Percentiles rank a stretch among this genome's conserved stretches.
Evolutionary conservation across 345 rosid genomes (phyloP).

Genomic region (Dovyalis caffra): DNA sequence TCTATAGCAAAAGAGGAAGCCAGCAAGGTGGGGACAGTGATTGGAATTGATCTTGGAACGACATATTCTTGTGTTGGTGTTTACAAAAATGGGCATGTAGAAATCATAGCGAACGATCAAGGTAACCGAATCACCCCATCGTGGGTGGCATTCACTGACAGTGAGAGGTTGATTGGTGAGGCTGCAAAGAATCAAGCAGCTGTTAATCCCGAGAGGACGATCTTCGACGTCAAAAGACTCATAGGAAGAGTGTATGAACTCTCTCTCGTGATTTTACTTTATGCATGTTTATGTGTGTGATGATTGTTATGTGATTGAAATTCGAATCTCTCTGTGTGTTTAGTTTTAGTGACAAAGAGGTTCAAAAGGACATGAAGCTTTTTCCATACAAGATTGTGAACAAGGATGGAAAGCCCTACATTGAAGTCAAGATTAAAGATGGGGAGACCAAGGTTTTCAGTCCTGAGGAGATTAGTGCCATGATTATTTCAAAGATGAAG

Average conservation of each 20-base stretch:
- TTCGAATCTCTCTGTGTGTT: not conserved
- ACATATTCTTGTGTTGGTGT: slow-evolving; percentile 98
- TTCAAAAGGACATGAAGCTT: slow-evolving; percentile 31
- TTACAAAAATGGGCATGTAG: slow-evolving; percentile 94
- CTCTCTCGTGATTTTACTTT: not conserved
- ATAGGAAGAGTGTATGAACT: slow-evolving; percentile 27
- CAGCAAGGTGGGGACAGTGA: slow-evolving; percentile 80
- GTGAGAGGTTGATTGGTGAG: slow-evolving; percentile 92
- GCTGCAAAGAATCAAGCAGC: slow-evolving; percentile 78
- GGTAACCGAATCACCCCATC: slow-evolving; percentile 99
- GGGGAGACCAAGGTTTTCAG: slow-evolving; percentile 28
- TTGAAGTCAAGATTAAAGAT: slow-evolving; percentile 26
- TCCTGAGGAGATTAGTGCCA: slow-evolving; percentile 36
- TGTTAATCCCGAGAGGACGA: slow-evolving; percentile 21
- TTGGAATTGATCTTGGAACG: slow-evolving; percentile 95
- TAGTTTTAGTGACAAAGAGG: slow-evolving; percentile 32
- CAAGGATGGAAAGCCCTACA: slow-evolving; percentile 32
- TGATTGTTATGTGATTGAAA: not conserved
- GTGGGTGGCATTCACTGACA: slow-evolving; percentile 93
- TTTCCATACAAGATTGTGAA: slow-evolving; percentile 33
- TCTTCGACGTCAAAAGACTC: slow-evolving; percentile 33
- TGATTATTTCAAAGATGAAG: slow-evolving; percentile 29
- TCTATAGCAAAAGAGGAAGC: slow-evolving; percentile 68
- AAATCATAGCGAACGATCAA: slow-evolving; percentile 96
- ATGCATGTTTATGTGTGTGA: not conserved